These are phyloP conservation scores for Chenopodium album DNA, from an alignment of 148 eudicot species.

Conservation along the genomic window DNA sequence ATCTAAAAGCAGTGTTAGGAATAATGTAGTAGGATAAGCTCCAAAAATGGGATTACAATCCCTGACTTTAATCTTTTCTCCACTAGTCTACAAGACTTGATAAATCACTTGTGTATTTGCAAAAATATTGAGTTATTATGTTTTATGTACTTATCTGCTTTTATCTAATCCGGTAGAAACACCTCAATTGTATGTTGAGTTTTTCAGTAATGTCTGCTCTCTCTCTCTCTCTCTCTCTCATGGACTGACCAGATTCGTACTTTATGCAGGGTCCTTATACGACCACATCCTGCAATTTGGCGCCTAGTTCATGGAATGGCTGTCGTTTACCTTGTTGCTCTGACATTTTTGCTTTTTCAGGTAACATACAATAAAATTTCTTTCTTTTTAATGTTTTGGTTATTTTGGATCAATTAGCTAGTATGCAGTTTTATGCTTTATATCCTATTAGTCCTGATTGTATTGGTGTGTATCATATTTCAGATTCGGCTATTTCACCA, in stretches of 20 bases:
- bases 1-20: not conserved
- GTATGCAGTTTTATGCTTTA: not conserved
- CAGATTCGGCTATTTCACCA: not conserved
- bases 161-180: not conserved
- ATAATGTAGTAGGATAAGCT: not conserved
- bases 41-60: not conserved
- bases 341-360: constrained; percentile 97
- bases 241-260: constrained; percentile 6
- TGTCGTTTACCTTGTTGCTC: constrained; percentile 86
- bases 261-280: constrained; percentile 69
- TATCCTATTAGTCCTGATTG: not conserved
- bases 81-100: not conserved
- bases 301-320: constrained; percentile 98
- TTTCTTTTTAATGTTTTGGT: not conserved
- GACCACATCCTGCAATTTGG: constrained; percentile 99
- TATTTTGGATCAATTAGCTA: not conserved
- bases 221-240: not conserved
- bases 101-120: not conserved
- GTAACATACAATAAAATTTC: constrained; percentile 24
- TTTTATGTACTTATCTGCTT: not conserved
- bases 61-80: not conserved
- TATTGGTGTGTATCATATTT: not conserved
- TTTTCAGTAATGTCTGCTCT: not conserved
- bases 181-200: not conserved
- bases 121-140: not conserved